Base-by-base conservation (phyloP, 345 rosid genomes). In the Euphorbia peplus region DNA sequence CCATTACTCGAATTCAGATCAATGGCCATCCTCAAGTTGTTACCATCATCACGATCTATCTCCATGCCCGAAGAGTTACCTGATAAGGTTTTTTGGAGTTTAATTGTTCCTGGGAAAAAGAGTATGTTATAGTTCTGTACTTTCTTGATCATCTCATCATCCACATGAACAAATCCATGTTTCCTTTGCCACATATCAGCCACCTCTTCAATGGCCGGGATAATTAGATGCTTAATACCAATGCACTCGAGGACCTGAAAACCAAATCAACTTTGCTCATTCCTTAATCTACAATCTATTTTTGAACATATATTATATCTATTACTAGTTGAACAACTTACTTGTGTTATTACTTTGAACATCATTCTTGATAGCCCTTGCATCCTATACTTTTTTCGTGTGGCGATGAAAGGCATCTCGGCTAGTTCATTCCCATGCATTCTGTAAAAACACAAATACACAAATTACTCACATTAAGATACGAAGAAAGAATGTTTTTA, bases 351-450 rank as follows among this genome's bases (percentile, higher is more conserved):
- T 0, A 47, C 42, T 22, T 26, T 15, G 0, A 58, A 37, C 9
- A 80, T 63, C 10, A 41, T 46, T 0, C 19, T 59, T 19, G 67
- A 56, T 75, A 76, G 46, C 37, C 83, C 73, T 60, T 22, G 42
- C 0, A 30, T 11, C 68, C 83, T 76, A 30, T 41, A 70, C 7
- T 47, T 26, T 2, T 25, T 14, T 4, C 46, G 68, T 19, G 80
- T 80, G 57, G 64, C 80, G 3, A 80, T 70, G 69, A 26, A 80
- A 8, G 83, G 83, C 83, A 80, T 80, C 51, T 80, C 83, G 0
- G 80, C 83, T 10, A 80, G 7, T 26, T 65, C 58, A 4, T 26
- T 67, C 0, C 76, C 78, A 10, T 80, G 78, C n/a, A 80, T 65
- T 52, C 83, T 80, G 68, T 18, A 72, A 28, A 60, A 24, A 51